phyloP scores from a whole-genome alignment of 495 filamentous ascomycete species.

The Pyronema domesticum region DNA sequence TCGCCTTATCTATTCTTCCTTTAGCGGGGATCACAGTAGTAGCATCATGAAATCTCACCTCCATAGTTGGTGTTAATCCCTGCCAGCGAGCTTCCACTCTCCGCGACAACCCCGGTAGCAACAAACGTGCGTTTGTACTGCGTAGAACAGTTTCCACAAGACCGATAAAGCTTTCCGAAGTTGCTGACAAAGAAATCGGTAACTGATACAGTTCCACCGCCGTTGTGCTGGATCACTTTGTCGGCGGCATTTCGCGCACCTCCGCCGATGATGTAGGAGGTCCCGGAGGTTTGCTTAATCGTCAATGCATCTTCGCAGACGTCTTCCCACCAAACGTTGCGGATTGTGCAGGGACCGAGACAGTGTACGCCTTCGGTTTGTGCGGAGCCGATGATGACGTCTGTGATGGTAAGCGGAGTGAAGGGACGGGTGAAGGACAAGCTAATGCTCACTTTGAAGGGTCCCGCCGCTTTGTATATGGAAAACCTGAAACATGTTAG shows the following conservation, averaged over 20 bases:
- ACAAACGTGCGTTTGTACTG: constrained; percentile 28
- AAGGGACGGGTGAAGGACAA: too few species aligned
- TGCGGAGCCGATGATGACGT: constrained; percentile 36
- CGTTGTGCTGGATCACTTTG: constrained; percentile 49
- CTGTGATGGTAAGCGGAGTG: background rate
- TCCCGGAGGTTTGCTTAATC: constrained; percentile 21
- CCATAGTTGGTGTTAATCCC: constrained; percentile 25
- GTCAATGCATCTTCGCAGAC: constrained; percentile 36
- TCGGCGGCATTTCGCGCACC: constrained; percentile 40
- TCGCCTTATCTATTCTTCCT: constrained; percentile 8
- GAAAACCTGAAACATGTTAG: background rate
- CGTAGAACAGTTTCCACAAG: constrained; percentile 37
- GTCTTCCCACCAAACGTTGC: constrained; percentile 36
- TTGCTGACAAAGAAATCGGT: constrained; percentile 37
- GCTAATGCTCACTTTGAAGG: background rate
- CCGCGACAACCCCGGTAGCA: constrained; percentile 34
- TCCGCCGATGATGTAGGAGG: constrained; percentile 36
- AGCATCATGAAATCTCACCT: background rate
- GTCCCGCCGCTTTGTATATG: background rate
- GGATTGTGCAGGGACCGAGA: constrained; percentile 27
- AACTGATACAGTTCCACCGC: constrained; percentile 38
- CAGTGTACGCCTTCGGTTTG: constrained; percentile 39
- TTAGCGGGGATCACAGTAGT: background rate
- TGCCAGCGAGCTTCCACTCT: constrained; percentile 29
- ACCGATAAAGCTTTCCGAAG: constrained; percentile 32